Evolutionary conservation across 2,329 filamentous ascomycete species (phyloP).

Genomic region (Claviceps sorghi): DNA sequence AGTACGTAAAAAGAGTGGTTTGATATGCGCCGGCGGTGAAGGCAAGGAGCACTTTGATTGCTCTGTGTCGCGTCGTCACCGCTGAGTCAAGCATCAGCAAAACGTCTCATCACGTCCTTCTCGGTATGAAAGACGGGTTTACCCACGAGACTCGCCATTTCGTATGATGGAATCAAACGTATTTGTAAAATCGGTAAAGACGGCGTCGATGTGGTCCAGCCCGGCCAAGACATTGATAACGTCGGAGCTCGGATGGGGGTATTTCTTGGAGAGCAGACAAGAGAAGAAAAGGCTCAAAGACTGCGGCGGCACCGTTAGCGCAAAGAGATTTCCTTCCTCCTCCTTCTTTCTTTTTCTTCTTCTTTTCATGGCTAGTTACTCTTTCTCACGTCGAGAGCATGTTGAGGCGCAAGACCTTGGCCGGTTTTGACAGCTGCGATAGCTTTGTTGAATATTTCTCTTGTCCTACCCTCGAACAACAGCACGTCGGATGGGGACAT

Average conservation of each 20-base stretch:
- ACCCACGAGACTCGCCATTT: slow-evolving; percentile 55
- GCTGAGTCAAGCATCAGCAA: slow-evolving; percentile 25
- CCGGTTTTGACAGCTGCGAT: slow-evolving; percentile 52
- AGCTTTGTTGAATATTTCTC: slow-evolving; percentile 63
- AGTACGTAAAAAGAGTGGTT: slow-evolving; percentile 84
- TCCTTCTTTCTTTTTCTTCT: neutral
- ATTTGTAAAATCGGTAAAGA: slow-evolving; percentile 79
- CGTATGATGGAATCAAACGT: slow-evolving; percentile 72
- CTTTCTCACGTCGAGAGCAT: slow-evolving; percentile 68
- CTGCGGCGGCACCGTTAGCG: slow-evolving; percentile 30
- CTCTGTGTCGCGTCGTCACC: slow-evolving; percentile 66
- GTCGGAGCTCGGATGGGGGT: slow-evolving; percentile 88
- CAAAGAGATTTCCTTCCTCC: neutral
- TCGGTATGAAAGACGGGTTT: neutral
- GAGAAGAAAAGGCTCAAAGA: slow-evolving; percentile 81
- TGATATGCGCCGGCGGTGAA: slow-evolving; percentile 90
- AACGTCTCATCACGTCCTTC: neutral
- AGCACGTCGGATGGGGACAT: slow-evolving; percentile 62
- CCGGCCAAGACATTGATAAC: slow-evolving; percentile 83
- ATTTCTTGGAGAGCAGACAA: slow-evolving; percentile 71
- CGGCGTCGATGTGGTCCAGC: slow-evolving; percentile 70
- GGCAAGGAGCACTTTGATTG: slow-evolving; percentile 66
- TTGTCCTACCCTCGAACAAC: slow-evolving; percentile 60
- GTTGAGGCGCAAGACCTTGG: slow-evolving; percentile 48
- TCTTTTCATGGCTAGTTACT: neutral